Evolutionary conservation across 1,139 yeast genomes (phyloP).

Genomic region (Pichia sp.): DNA sequence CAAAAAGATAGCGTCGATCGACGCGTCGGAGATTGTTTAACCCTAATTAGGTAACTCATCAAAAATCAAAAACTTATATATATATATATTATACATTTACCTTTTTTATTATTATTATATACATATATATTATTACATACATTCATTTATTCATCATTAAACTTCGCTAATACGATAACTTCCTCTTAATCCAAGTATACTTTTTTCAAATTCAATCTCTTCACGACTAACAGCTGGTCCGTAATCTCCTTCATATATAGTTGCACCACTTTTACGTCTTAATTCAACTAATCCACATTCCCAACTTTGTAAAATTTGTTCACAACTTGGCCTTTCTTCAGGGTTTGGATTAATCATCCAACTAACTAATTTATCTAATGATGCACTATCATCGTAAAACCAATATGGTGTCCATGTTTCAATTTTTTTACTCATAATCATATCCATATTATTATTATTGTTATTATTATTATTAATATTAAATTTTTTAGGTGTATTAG

Average conservation of each 20-base stretch:
- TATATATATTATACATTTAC: too few species aligned
- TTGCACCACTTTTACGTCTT: constrained; percentile 89
- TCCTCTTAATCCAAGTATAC: not conserved
- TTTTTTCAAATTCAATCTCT: constrained; percentile 33
- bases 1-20: too few species aligned
- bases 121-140: not conserved
- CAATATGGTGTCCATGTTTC: constrained; percentile 78
- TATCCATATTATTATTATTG: constrained; percentile 1
- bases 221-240: constrained; percentile 48
- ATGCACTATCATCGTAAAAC: constrained; percentile 64
- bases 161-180: constrained; percentile 7
- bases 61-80: too few species aligned
- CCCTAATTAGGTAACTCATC: too few species aligned
- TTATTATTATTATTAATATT: not conserved
- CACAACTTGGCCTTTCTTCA: constrained; percentile 73
- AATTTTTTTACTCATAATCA: constrained; percentile 8
- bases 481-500: not conserved
- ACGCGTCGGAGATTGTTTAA: too few species aligned
- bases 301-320: constrained; percentile 54
- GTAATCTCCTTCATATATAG: constrained; percentile 92
- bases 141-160: too few species aligned
- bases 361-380: constrained; percentile 72
- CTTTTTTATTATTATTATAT: not conserved
- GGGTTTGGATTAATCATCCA: constrained; percentile 92
- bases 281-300: constrained; percentile 78